Percentiles rank a stretch among this genome's conserved stretches.
Conservation (phyloP, 192 early-diverging fungal species). For the Rhizophagus clarus region DNA sequence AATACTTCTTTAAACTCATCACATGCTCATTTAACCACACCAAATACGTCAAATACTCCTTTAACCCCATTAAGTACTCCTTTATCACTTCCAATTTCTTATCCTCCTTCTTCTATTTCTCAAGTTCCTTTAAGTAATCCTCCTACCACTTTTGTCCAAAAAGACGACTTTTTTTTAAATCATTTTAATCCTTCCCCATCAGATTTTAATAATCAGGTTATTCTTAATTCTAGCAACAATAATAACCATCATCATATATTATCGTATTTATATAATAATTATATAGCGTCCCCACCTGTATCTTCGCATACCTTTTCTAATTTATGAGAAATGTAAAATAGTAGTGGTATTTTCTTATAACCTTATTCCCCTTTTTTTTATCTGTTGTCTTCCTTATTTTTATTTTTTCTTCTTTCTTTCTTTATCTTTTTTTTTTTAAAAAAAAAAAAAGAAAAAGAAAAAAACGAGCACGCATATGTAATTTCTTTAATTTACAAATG, state of each 20-base stretch:
- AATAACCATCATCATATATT: neutral
- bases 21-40: neutral
- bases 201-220: neutral
- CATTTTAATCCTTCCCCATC: neutral
- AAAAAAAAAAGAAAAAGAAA: no score
- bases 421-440: no score
- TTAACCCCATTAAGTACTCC: neutral
- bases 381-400: no score
- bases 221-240: neutral
- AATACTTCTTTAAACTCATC: neutral
- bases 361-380: no score
- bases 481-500: no score
- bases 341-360: no score
- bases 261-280: neutral
- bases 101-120: neutral
- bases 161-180: neutral
- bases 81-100: neutral
- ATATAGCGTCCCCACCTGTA: neutral
- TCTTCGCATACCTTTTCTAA: neutral
- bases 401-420: no score
- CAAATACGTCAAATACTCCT: neutral
- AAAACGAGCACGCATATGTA: no score
- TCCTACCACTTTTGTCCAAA: neutral
- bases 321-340: no score
- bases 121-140: neutral